Evolutionary conservation across 108 stramenopile genomes (phyloP).

Genomic region (Mediolabrus comicus): DNA sequence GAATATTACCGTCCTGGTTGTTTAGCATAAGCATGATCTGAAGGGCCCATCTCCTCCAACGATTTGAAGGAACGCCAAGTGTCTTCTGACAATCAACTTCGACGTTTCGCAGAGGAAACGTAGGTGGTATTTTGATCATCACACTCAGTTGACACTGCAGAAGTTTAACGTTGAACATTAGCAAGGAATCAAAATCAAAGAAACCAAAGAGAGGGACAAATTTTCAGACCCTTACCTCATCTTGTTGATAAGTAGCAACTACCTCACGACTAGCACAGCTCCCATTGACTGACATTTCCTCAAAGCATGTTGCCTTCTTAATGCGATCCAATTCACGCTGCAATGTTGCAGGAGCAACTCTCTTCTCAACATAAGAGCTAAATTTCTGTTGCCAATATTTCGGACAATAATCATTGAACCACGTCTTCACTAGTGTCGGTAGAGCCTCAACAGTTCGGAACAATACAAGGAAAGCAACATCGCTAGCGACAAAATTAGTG

Average conservation of each 20-base stretch:
- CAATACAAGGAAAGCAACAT: slow-evolving; percentile 59
- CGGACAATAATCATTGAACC: slow-evolving; percentile 83
- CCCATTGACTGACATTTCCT: slow-evolving; percentile 78
- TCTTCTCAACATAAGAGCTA: slow-evolving; percentile 66
- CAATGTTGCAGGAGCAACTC: slow-evolving; percentile 72
- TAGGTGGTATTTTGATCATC: slow-evolving; percentile 61
- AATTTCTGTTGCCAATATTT: slow-evolving; percentile 49
- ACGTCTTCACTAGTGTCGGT: slow-evolving; percentile 71
- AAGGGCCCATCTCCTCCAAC: slow-evolving; percentile 82
- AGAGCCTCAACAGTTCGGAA: slow-evolving; percentile 76
- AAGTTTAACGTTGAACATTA: not conserved
- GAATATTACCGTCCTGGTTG: slow-evolving; percentile 79
- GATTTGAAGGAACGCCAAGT: slow-evolving; percentile 66
- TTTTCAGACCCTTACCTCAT: slow-evolving; percentile 56
- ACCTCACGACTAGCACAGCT: slow-evolving; percentile 73
- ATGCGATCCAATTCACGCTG: slow-evolving; percentile 65
- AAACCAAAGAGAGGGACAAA: not conserved
- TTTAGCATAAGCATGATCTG: slow-evolving; percentile 83
- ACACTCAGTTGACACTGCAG: slow-evolving; percentile 71
- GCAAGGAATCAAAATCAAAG: not conserved
- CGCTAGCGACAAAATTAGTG: slow-evolving; percentile 25
- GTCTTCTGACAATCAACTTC: slow-evolving; percentile 85
- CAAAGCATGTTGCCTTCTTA: slow-evolving; percentile 57
- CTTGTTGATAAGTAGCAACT: slow-evolving; percentile 78
- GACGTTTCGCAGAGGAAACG: slow-evolving; percentile 80